Base-by-base conservation (phyloP, 2,329 filamentous ascomycete species). In the Xylariaceae sp. region DNA sequence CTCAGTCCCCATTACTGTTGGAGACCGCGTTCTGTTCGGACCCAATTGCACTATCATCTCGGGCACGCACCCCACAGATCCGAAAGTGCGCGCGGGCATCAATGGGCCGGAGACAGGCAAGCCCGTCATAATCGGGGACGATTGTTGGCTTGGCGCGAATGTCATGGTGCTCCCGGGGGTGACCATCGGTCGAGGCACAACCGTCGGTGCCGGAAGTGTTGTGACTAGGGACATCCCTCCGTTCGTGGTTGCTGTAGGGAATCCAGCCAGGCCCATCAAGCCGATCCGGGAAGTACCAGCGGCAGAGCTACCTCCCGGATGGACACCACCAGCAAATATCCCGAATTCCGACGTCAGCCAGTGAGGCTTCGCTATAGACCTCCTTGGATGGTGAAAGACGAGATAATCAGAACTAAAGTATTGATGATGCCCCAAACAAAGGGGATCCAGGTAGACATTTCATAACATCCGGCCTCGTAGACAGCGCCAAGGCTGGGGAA, bases 371-470 rank as follows among this genome's bases (percentile, higher is more conserved):
- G 35, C 82, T 69, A 96, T 53, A 96, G 76, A 36, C 89, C 90
- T 43, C 90, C 90, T 65, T 95, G 90, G 45, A 95, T 91, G n/a
- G 90, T 89, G 67, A 96, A 96, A 4, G 89, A 94, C 5, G 90
- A 94, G 54, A 95, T 75, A 44, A 96, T 83, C 41, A 96, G 74
- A 30, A 95, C 79, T 42, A 96, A 68, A 10, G 92, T 84, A 66
- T 90, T 95, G 67, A 92, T 86, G 63, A 89, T 78, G 1, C 83
- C 89, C 91, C 91, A 96, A 18, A 91, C 80, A 62, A 94, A 87
- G 0, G 91, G 91, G 45, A 95, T 88, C 90, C 90, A 96, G 0
- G 91, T 96, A 41, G 90, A 92, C 90, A 96, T 94, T 61, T 84
- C 78, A 66, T 92, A 95, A 68, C 86, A 89, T 39, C 90, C 91